Evolutionary conservation across 1,284 basidiomycete genomes (phyloP), one percentile per base, ranked within the genome.

Genomic region (Rhodotorula sp.): DNA sequence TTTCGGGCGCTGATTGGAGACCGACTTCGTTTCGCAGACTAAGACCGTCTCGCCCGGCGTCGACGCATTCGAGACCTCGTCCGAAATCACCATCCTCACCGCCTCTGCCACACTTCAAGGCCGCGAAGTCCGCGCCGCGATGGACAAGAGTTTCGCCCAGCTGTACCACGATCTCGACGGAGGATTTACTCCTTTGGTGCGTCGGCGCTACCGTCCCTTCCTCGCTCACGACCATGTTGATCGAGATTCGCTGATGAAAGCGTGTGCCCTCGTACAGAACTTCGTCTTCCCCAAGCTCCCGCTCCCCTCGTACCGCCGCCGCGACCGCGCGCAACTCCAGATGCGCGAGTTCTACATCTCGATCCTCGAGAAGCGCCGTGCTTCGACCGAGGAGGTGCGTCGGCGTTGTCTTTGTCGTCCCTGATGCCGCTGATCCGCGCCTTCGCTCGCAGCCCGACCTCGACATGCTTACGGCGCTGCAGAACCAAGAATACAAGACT

Each of bases 201-300:
- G 74, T 62, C 18, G 4, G 20, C 20, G 37, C 18, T 18, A 7
- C 40, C 1, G 58, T 34, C 7, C 8, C 9, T 20, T 10, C 31
- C 22, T 16, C 10, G 18, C 24, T 37, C 30, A 10, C 34, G 18
- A 31, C 28, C 18, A 10, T 8, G 31, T 9, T 30, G 18, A 2
- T n/a, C n/a, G n/a, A 4, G 28, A 22, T n/a, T 9, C 13, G 8
- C 18, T 26, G 22, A 4, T 15, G 34, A 24, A 8, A 46, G 6
- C n/a, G 11, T 5, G 8, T 24, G 2, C 20, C 91, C 91, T 13
- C 80, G 93, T 44, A 15, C 79, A 95, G 76, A 94, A 98, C 83
- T 95, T 96, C 83, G 84, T 97, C 81, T 94, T 98, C 83, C 92
- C 94, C 62, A 92, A 92, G 79, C 83, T 99, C 71, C 96, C 96